Percentiles rank a stretch among this genome's conserved stretches.
Evolutionary conservation across 768 basidiomycete species (phyloP).

Genomic region (Rhodotorula sphaerocarpa): DNA sequence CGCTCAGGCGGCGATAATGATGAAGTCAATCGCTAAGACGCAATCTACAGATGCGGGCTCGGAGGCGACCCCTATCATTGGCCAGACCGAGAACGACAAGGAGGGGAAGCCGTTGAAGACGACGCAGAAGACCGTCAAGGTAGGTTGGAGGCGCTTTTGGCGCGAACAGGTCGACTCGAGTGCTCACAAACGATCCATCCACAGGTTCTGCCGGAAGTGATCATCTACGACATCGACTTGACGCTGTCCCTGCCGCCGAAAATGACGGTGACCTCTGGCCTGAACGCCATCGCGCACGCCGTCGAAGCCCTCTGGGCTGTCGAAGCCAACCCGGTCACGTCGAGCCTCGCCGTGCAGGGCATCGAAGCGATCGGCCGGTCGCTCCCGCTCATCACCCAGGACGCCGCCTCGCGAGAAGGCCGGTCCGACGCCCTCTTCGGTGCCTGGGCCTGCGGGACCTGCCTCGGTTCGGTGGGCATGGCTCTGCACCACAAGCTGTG

Average conservation of each 20-base stretch:
- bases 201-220: slow-evolving; percentile 46
- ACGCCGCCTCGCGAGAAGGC: slow-evolving; percentile 41
- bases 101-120: slow-evolving; percentile 42
- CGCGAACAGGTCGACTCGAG: rapidly evolving
- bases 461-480: slow-evolving; percentile 45
- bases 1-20: not conserved
- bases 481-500: slow-evolving; percentile 41
- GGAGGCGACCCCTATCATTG: slow-evolving; percentile 48
- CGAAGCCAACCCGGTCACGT: slow-evolving; percentile 46
- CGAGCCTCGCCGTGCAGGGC: slow-evolving; percentile 45
- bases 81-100: slow-evolving; percentile 45
- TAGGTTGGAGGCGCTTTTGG: not conserved
- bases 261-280: slow-evolving; percentile 44
- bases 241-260: slow-evolving; percentile 44
- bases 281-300: slow-evolving; percentile 49
- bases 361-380: slow-evolving; percentile 43
- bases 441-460: slow-evolving; percentile 46
- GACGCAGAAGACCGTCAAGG: slow-evolving; percentile 44
- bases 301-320: slow-evolving; percentile 48
- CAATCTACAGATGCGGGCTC: slow-evolving; percentile 41
- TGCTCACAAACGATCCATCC: not conserved
- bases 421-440: slow-evolving; percentile 45
- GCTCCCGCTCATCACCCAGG: slow-evolving; percentile 42
- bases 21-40: no score
- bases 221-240: slow-evolving; percentile 48